Base-by-base conservation (phyloP, 352 stramenopile species). In the Thraustochytrium sp. region DNA sequence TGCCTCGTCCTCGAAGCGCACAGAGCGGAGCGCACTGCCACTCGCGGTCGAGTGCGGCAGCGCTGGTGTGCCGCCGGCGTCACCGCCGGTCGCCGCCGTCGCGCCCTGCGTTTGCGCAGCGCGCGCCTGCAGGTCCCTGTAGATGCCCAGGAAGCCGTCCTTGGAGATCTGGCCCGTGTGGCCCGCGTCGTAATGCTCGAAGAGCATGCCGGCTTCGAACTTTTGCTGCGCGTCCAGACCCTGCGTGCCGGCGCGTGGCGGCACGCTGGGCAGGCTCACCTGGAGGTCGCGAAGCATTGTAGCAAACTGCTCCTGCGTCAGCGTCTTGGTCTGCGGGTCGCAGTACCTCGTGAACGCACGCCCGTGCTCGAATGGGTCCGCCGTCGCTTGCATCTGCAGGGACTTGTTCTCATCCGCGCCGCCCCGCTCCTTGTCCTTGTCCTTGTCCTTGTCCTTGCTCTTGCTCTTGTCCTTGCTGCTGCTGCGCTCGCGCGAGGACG, bases 141-240 rank as follows among this genome's bases (percentile, higher is more conserved):
- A 77, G 23, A 77, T 77, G 42, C 49, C 23, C 46, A 64, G 65
- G 37, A 77, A 77, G 37, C 23, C 65, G 0, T 55, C 65, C 26
- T 62, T 54, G 40, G 65, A 77, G 37, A 77, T 77, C 1, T n/a
- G 49, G 23, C 65, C 65, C 18, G 42, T 38, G 9, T 77, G 68
- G 42, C 46, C 42, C 8, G 34, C 49, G 46, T 77, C 65, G 65
- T 62, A 77, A 13, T 62, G 42, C 37, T 77, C 65, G 46, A 77
- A 77, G 9, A 77, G 65, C 42, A 77, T 62, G 31, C 65, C 65
- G 9, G 65, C 65, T n/a, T 77, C 65, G 46, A 77, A 77, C 46
- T 62, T 23, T n/a, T 11, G 23, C 9, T 75, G 40, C 46, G 42
- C 13, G 31, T 62, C 49, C 68, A 77, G 65, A 55, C 49, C 49